Evolutionary conservation across 257 asterid genomes (phyloP).

Genomic region (Gentiana straminea): DNA sequence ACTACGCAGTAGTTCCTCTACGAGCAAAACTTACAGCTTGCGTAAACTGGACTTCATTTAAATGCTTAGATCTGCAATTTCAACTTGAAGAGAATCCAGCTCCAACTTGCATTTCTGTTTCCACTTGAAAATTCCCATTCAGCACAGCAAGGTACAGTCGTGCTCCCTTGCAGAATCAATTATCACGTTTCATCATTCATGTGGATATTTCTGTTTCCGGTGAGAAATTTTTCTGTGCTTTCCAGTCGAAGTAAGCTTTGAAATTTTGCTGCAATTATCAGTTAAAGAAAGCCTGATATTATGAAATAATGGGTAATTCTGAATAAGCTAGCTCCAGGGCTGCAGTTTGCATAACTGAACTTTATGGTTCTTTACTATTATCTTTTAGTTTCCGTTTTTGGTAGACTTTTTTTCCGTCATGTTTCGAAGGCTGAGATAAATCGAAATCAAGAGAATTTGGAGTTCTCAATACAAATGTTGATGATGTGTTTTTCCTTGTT

Average conservation of each 20-base stretch:
- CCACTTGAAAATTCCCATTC: background rate
- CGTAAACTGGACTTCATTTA: background rate
- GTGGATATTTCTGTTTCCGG: background rate
- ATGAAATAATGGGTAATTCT: background rate
- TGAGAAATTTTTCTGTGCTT: background rate
- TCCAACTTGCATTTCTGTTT: background rate
- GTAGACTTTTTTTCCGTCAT: too few relatives aligned
- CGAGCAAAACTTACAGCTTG: too few relatives aligned
- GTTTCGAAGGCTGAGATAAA: too few relatives aligned
- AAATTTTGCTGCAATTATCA: slow-evolving; percentile 2
- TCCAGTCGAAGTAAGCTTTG: background rate
- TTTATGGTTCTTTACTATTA: too few relatives aligned
- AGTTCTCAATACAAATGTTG: background rate
- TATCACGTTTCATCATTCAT: background rate
- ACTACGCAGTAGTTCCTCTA: too few relatives aligned
- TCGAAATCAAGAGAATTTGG: background rate
- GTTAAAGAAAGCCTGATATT: slow-evolving; percentile 1
- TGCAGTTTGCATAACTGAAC: too few relatives aligned
- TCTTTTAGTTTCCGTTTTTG: too few relatives aligned
- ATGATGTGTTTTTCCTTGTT: background rate
- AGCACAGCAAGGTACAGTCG: background rate
- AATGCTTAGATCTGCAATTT: slow-evolving; percentile 11
- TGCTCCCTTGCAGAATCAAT: background rate
- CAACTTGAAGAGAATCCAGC: background rate
- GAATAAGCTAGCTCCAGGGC: too few relatives aligned